Conservation (phyloP, 2,329 filamentous ascomycete genomes). For the Fusarium fujikuroi region DNA sequence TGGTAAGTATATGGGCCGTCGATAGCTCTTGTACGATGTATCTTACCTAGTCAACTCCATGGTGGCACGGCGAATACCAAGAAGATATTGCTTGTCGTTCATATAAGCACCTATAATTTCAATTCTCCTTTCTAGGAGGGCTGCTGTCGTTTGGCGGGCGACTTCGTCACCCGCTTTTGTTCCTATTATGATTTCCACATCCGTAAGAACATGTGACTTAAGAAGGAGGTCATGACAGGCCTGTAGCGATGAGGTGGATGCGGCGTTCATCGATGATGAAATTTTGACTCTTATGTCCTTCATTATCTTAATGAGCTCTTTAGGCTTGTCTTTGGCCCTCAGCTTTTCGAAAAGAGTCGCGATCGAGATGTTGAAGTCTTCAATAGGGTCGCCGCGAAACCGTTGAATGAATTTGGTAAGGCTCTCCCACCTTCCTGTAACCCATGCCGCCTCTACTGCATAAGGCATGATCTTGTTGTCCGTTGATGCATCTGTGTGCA, state of each 20-base stretch:
- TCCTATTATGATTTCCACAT: conserved; percentile 81
- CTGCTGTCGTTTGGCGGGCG: conserved; percentile 49
- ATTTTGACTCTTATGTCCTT: conserved; percentile 74
- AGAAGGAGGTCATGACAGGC: conserved; percentile 87
- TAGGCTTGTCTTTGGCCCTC: conserved; percentile 63
- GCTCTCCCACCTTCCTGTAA: conserved; percentile 82
- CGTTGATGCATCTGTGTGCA: conserved; percentile 65
- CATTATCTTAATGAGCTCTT: conserved; percentile 67
- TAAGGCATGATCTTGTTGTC: conserved; percentile 78
- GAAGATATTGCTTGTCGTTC: conserved; percentile 91
- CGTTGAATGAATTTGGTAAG: conserved; percentile 73
- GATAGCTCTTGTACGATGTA: not conserved
- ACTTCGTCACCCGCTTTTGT: conserved; percentile 56
- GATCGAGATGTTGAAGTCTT: conserved; percentile 85
- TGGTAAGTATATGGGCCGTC: conserved; percentile 5
- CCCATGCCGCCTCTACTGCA: conserved; percentile 92
- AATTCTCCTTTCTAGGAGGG: conserved; percentile 75
- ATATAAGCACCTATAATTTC: conserved; percentile 89
- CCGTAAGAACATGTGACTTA: conserved; percentile 86
- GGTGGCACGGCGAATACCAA: conserved; percentile 85
- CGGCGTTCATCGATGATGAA: conserved; percentile 77
- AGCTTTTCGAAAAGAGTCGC: conserved; percentile 69
- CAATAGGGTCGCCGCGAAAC: conserved; percentile 59
- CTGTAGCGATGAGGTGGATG: conserved; percentile 82
- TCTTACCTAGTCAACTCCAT: conserved; percentile 81